Conservation (phyloP, 306 rosid species). For the Cotoneaster glaucophyllus region DNA sequence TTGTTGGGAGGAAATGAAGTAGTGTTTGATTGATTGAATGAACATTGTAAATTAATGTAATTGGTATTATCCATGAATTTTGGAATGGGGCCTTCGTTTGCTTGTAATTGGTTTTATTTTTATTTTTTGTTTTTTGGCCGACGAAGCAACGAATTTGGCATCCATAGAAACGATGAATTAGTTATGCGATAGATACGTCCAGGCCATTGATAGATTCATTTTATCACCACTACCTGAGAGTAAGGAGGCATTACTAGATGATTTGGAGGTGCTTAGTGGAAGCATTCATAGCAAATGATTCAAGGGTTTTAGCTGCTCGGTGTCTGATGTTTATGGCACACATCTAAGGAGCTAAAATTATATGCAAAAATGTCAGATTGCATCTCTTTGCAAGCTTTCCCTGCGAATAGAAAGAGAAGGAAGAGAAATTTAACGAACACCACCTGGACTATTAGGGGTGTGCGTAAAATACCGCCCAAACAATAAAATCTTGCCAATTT, state of each 20-base stretch:
- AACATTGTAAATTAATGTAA: not conserved
- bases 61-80: not conserved
- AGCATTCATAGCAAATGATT: not conserved
- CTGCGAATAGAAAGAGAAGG: not conserved
- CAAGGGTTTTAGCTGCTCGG: not conserved
- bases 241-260: not conserved
- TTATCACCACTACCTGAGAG: not conserved
- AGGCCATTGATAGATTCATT: not conserved
- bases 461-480: not conserved
- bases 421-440: not conserved
- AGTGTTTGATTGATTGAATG: not conserved
- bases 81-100: not conserved
- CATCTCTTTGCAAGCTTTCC: not conserved
- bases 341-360: not conserved
- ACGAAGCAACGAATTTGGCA: not conserved
- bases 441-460: not conserved
- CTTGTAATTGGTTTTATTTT: not conserved
- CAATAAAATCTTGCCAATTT: not conserved
- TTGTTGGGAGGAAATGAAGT: not conserved
- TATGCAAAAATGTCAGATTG: not conserved
- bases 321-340: not conserved
- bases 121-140: not conserved
- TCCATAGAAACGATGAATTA: not conserved
- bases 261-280: not conserved
- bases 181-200: not conserved